Base-by-base conservation (phyloP, 331 rosid species). In the Quercus phellos region DNA sequence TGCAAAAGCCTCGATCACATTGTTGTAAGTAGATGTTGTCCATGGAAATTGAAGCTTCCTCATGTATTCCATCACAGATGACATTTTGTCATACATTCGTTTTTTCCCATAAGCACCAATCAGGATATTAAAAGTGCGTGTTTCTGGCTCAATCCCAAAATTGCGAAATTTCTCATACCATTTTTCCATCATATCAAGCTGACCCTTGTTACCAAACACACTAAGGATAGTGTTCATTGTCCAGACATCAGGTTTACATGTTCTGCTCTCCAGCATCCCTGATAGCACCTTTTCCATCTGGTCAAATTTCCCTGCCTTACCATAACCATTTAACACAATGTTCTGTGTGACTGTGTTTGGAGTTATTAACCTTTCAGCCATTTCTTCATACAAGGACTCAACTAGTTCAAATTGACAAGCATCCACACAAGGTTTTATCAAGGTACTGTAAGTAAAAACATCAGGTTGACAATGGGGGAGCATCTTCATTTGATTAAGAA, bases 51-150 rank as follows among this genome's bases (percentile, higher is more conserved):
- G 92, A 82, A 95, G 89, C 84, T 88, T 95, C 38, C 99, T 92
- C 99, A 93, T 95, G 83, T 93, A 93, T 82, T 93, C 99, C 99
- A 95, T 95, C 73, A 95, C 99, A 74, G 98, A 77, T 4, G 98
- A 95, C 99, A 95, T 95, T 77, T 95, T 93, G 78, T 95, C 96
- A 43, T 91, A 95, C 96, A 95, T 82, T 74, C 89, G 85, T 86
- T 85, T 95, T 88, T 89, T 95, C 77, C 98, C 99, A 79, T 93
- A 95, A 10, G 99, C 93, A 70, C 96, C 96, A 16, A 95, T 95
- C 89, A 95, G 79, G 56, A 95, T 91, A 75, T 93, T 95, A 56
- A 93, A 89, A 80, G 98, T 91, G 18, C 97, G 96, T 2, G 97
- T 93, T 83, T 95, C 99, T 1, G 99, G 99, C 79, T 93, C 99